Base-by-base conservation (phyloP, 2,329 filamentous ascomycete species). In the Huntiella bhutanensis region DNA sequence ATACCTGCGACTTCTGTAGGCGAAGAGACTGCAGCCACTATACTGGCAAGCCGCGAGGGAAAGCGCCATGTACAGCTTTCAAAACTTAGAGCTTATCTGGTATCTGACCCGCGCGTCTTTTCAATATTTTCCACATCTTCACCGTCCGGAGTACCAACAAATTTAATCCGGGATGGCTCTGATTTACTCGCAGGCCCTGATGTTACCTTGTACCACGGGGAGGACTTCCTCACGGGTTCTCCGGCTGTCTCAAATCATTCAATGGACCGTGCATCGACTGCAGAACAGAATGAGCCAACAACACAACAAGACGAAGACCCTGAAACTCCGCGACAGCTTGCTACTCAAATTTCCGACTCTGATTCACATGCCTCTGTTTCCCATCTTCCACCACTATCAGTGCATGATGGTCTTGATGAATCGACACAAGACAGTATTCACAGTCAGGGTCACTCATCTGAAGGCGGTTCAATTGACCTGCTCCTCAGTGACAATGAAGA, bases 61-160 rank as follows among this genome's bases (percentile, higher is more conserved):
- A 82, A 81, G 57, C 68, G 78, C 17, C 72, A 76, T 49, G 64
- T 83, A 42, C 70, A 67, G 12, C 61, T 83, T n/a, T 68, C 71
- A 12, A 71, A 71, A 43, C 71, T 84, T 32, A 70, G 72, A 16
- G 78, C 76, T 11, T 72, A 70, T 52, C 58, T 83, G 22, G 75
- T 82, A 36, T 79, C 77, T 3, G 77, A 83, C 53, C 73, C 75
- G 13, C 75, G 74, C 41, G 68, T 75, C 35, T 81, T 82, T 49
- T 72, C 75, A 3, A 68, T 67, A 7, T 59, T 80, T 35, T 69
- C 70, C 10, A 44, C 34, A 13, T 6, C 22, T 15, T 35, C 43
- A 4, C 59, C 64, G 3, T 64, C 63, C 3, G 53, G 60, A 10
- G 68, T 69, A 4, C 75, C 78, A 2, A 60, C 63, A 4, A 64